Base-by-base conservation (phyloP, 306 rosid species). In the Cicer yamashitae region DNA sequence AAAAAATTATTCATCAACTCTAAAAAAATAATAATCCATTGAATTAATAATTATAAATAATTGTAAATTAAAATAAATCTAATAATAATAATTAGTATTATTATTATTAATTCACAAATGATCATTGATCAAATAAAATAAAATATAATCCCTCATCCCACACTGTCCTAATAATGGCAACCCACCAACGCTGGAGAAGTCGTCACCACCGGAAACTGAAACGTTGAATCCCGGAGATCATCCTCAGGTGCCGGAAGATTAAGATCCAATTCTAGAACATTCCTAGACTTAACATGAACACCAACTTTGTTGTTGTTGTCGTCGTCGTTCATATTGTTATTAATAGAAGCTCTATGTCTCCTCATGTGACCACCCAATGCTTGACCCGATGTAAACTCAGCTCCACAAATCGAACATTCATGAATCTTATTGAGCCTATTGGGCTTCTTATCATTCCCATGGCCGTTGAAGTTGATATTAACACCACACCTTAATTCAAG, bases 331-430 rank as follows among this genome's bases (percentile, higher is more conserved):
- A 11, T 25, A n/a, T 37, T 60, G 12, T 58, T 58, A n/a, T 60
- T 38, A 0, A 1, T 45, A 18, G 86, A 68, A 7, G 89, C 64
- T 48, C 97, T 85, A 12, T 94, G 99, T 75, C 96, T 83, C 67
- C 98, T 89, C 99, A 94, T 94, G 67, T 94, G 99, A 3, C 98
- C 99, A 6, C 99, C 97, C 38, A 94, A 81, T 6, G 98, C 99
- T 84, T 94, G 99, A 1, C 96, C 98, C 0, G 99, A 94, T 6
- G 83, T 81, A 83, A 94, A 94, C 56, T 90, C 97, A 11, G 92
- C 70, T 3, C 99, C 92, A n/a, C 99, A 94, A 12, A 92, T 86
- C 0, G 97, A 94, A 71, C 99, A 94, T 86, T 90, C 99, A 1
- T 92, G 99, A 64, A 92, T 51, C 83, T 94, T 94, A 1, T 78